phyloP scores from a whole-genome alignment of 2,329 filamentous ascomycete species.

The Westerdykella ornata region DNA sequence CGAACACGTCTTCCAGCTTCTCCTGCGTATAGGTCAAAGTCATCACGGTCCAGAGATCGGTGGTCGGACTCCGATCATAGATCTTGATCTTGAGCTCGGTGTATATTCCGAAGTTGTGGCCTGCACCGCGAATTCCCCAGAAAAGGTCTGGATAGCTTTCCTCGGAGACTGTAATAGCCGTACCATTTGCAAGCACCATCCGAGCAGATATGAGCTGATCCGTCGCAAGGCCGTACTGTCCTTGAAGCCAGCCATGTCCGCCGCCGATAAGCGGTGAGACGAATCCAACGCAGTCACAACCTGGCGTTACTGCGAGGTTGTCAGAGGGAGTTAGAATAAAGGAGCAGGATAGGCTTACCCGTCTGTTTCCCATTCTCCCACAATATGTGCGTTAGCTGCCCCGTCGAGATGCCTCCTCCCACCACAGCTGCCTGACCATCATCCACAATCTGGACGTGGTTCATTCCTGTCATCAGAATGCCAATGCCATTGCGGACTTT shows the following conservation, averaged over 20 bases:
- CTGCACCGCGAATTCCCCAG: slow-evolving; percentile 33
- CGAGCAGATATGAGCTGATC: slow-evolving; percentile 21
- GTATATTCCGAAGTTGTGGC: slow-evolving; percentile 29
- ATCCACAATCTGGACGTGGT: slow-evolving; percentile 18
- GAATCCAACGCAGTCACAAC: slow-evolving; percentile 41
- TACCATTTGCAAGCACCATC: slow-evolving; percentile 37
- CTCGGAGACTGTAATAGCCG: slow-evolving; percentile 24
- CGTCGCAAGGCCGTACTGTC: slow-evolving; percentile 36
- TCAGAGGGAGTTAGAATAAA: neutral
- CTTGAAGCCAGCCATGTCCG: slow-evolving; percentile 52
- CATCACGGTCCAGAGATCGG: slow-evolving; percentile 10
- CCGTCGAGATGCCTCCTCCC: slow-evolving; percentile 20
- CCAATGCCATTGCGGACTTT: slow-evolving; percentile 23
- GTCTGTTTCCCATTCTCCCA: slow-evolving; percentile 26
- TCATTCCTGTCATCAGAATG: slow-evolving; percentile 26
- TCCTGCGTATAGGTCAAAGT: slow-evolving; percentile 14
- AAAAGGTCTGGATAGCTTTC: slow-evolving; percentile 36
- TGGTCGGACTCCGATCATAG: slow-evolving; percentile 8
- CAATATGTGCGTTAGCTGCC: slow-evolving; percentile 20
- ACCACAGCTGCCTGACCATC: slow-evolving; percentile 17
- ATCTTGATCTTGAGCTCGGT: slow-evolving; percentile 13
- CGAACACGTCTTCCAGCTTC: slow-evolving; percentile 12
- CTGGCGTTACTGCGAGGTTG: slow-evolving; percentile 6
- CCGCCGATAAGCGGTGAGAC: slow-evolving; percentile 53
- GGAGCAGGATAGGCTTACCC: slow-evolving; percentile 10